Base-by-base conservation (phyloP, 805 yeast genomes). In the Suhomyces vadensis region DNA sequence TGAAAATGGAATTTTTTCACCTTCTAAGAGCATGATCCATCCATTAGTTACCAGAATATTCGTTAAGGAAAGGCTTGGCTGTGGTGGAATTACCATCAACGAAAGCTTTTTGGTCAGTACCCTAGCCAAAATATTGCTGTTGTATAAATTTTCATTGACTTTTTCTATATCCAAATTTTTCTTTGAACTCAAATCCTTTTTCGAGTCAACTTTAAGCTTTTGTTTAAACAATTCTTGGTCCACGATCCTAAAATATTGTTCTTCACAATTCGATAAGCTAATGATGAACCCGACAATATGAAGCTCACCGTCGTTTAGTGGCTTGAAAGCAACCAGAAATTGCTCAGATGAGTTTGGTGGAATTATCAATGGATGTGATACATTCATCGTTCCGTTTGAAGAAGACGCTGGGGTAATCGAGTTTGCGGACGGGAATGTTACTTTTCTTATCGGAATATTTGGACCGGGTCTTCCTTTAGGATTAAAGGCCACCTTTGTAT, bases 11-110 rank as follows among this genome's bases (percentile, higher is more conserved):
- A 71, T 73, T 31, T 70, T 66, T 53, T 89, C 94, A 6, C 96
- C 96, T 57, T 88, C 95, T 9, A 89, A 63, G 11, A 88, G 63
- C 88, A 87, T 84, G 3, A 84, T 55, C 81, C 87, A 83, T 3
- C 81, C 80, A 52, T 82, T 83, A 16, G 77, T 73, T 10, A 83
- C 71, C 53, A 79, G 75, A 5, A 77, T 64, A 33, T 76, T 72
- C 1, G 77, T 63, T 10, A 83, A 56, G 2, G 78, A 71, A 24
- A 88, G 63, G 4, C 74, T 63, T 0, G 96, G 96, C 53, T 88
- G 90, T 0, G 71, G 61, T 31, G 72, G 65, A 6, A 68, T 60
- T 1, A 66, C 72, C 3, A 49, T 74, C 54, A 44, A 68, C 1
- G 56, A 50, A 9, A 71, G 40, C 6, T 33, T 41, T 38, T 51